These are phyloP conservation scores for Linaria vulgaris DNA, from an alignment of 257 asterid species.

Conservation along the genomic window DNA sequence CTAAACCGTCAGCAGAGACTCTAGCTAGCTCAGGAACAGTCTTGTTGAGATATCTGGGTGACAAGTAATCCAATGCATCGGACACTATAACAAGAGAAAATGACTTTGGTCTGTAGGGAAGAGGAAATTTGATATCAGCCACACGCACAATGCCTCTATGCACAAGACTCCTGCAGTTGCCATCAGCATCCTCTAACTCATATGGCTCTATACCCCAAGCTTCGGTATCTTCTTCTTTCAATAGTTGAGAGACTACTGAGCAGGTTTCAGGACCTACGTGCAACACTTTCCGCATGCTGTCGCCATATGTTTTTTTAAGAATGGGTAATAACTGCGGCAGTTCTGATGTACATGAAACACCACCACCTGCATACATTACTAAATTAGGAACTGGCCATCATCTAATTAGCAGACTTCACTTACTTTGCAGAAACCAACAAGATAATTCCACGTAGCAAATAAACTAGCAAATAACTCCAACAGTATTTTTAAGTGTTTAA, in stretches of 20 bases:
- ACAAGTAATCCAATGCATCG: slow-evolving; percentile 85
- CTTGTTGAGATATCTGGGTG: slow-evolving; percentile 77
- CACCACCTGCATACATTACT: slow-evolving; percentile 53
- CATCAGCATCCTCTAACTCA: slow-evolving; percentile 73
- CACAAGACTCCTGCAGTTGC: slow-evolving; percentile 70
- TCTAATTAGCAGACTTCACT: slow-evolving; percentile 6
- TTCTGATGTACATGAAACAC: slow-evolving; percentile 66
- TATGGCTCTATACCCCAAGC: slow-evolving; percentile 95
- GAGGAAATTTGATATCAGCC: slow-evolving; percentile 88
- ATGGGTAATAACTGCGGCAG: slow-evolving; percentile 59
- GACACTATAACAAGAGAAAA: slow-evolving; percentile 81
- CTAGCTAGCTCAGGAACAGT: slow-evolving; percentile 74
- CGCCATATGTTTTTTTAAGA: slow-evolving; percentile 79
- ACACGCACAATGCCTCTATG: slow-evolving; percentile 79
- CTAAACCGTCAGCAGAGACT: slow-evolving; percentile 74
- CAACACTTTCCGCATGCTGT: slow-evolving; percentile 71
- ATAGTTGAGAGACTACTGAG: slow-evolving; percentile 61
- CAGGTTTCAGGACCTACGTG: slow-evolving; percentile 93
- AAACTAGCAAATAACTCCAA: background rate
- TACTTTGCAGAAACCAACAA: slow-evolving; percentile 1
- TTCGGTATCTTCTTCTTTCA: slow-evolving; percentile 82
- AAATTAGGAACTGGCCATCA: background rate
- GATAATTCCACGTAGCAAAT: slow-evolving; percentile 9
- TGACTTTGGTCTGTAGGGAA: slow-evolving; percentile 80
- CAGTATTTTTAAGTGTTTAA: background rate